phyloP scores from a whole-genome alignment of 2,329 filamentous ascomycete genomes.

The Fusarium virguliforme region DNA sequence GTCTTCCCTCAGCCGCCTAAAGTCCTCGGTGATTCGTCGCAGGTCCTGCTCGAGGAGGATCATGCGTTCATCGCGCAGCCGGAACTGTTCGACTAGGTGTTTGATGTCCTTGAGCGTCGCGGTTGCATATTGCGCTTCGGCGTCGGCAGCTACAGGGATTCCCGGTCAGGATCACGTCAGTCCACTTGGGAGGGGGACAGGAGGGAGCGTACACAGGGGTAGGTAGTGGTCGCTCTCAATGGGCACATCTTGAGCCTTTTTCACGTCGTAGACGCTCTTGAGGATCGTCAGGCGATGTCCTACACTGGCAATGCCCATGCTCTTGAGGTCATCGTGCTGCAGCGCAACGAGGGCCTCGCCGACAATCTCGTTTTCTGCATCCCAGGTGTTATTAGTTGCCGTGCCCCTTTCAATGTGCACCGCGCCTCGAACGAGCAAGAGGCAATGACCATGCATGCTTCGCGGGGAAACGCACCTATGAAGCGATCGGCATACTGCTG shows the following conservation, averaged over 20 bases:
- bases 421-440: slow-evolving; percentile 6
- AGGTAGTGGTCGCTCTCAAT: slow-evolving; percentile 95
- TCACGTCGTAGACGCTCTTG: slow-evolving; percentile 96
- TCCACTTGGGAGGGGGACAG: slow-evolving; percentile 28
- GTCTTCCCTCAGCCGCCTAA: slow-evolving; percentile 89
- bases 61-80: slow-evolving; percentile 92
- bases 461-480: slow-evolving; percentile 74
- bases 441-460: neutral
- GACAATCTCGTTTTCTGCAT: slow-evolving; percentile 90
- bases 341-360: slow-evolving; percentile 92
- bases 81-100: slow-evolving; percentile 89
- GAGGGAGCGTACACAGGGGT: slow-evolving; percentile 78
- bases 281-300: slow-evolving; percentile 95
- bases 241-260: slow-evolving; percentile 92
- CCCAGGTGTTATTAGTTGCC: slow-evolving; percentile 40
- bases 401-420: slow-evolving; percentile 1
- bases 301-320: slow-evolving; percentile 93
- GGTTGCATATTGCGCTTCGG: slow-evolving; percentile 85
- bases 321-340: slow-evolving; percentile 93
- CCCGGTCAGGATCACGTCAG: slow-evolving; percentile 44
- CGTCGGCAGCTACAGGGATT: slow-evolving; percentile 81
- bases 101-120: slow-evolving; percentile 95
- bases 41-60: slow-evolving; percentile 86
- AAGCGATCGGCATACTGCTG: slow-evolving; percentile 88
- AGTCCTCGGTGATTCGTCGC: slow-evolving; percentile 88